These are phyloP conservation scores for Artemisia annua DNA, from an alignment of 129 eudicot genomes.

Conservation along the genomic window DNA sequence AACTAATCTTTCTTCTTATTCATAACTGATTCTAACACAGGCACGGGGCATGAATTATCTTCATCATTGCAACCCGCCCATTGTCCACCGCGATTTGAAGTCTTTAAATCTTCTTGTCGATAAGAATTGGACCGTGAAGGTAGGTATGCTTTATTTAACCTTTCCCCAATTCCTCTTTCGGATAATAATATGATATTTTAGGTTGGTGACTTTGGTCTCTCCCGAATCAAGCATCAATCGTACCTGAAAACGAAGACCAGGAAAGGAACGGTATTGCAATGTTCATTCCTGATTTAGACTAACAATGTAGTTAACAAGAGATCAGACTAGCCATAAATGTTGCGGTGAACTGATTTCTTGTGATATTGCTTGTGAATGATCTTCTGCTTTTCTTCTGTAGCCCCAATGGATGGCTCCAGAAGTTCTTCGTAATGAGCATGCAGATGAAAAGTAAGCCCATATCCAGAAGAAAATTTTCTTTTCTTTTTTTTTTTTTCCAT, in stretches of 20 bases:
- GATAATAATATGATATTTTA: conserved; percentile 15
- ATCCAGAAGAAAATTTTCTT: too few relatives aligned
- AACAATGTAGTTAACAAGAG: neutral
- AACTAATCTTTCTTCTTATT: neutral
- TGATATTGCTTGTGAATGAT: too few relatives aligned
- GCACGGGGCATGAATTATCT: conserved; percentile 91
- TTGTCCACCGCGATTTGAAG: conserved; percentile 37
- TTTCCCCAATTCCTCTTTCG: neutral
- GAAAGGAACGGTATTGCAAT: conserved; percentile 64
- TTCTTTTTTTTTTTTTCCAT: too few relatives aligned
- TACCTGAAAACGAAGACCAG: conserved; percentile 57
- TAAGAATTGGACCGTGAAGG: conserved; percentile 19
- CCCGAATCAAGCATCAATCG: conserved; percentile 64
- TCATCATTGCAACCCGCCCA: conserved; percentile 77
- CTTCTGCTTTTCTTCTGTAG: too few relatives aligned
- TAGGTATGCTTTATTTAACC: conserved; percentile 7
- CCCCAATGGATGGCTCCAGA: too few relatives aligned
- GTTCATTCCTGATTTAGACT: neutral
- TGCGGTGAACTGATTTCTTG: too few relatives aligned
- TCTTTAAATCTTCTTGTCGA: too few relatives aligned
- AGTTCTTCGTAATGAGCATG: too few relatives aligned
- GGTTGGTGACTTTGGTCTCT: conserved; percentile 93
- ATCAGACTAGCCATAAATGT: too few relatives aligned
- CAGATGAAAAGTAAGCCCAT: too few relatives aligned
- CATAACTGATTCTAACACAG: conserved; percentile 27